phyloP scores from a whole-genome alignment of 441 rosid species.

The Adansonia madagascariensis region DNA sequence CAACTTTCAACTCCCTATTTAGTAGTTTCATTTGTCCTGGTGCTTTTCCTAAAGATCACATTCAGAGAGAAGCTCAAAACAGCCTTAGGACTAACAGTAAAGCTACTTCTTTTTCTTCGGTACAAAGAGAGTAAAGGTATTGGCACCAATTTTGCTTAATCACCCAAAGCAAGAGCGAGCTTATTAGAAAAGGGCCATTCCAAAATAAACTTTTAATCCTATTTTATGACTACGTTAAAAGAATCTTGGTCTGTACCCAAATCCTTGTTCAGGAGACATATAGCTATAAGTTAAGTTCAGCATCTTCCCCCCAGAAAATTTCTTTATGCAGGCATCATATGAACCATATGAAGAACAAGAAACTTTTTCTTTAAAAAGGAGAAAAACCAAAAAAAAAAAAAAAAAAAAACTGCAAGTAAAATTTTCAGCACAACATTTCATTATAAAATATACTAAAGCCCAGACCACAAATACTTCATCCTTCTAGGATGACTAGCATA shows the following conservation, averaged over 20 bases:
- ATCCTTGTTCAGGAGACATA: background rate
- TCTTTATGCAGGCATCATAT: background rate
- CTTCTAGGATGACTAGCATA: background rate
- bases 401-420: background rate
- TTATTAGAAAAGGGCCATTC: background rate
- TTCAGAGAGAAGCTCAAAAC: background rate
- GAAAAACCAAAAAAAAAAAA: background rate
- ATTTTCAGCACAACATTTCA: background rate
- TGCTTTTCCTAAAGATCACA: background rate
- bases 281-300: background rate
- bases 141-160: background rate
- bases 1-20: background rate
- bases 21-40: background rate
- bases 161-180: background rate
- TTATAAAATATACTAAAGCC: background rate
- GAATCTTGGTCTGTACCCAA: background rate
- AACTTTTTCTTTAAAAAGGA: background rate
- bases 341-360: background rate
- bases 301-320: background rate
- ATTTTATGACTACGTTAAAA: background rate
- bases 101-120: background rate
- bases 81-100: slow-evolving; percentile 2
- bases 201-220: background rate
- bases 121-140: background rate
- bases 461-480: background rate